A percentile compares a stretch with the other conserved stretches of the same genome.
These are phyloP conservation scores for Penicillium sp. DNA, from an alignment of 2,329 filamentous ascomycete species.

Conservation along the genomic window DNA sequence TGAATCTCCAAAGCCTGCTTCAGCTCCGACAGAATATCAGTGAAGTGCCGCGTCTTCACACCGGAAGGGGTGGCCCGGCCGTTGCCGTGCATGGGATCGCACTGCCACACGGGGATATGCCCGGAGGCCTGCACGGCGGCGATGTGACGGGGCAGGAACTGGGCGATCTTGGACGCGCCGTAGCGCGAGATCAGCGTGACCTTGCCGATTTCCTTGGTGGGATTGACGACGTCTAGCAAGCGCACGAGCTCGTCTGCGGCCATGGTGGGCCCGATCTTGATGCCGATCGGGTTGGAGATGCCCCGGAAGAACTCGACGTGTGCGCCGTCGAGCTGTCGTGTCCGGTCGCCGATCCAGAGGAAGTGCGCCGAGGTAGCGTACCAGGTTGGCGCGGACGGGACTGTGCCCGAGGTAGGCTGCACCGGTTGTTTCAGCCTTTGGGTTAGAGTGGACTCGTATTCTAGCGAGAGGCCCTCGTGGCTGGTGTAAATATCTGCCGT, in stretches of 20 bases:
- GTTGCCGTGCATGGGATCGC: conserved; percentile 96
- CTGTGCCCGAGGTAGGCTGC: conserved; percentile 41
- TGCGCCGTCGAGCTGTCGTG: conserved; percentile 85
- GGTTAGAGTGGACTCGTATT: conserved; percentile 90
- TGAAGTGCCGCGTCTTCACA: conserved; percentile 91
- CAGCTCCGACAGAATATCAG: conserved; percentile 85
- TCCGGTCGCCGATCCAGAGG: conserved; percentile 97
- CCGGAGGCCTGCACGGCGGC: conserved; percentile 80
- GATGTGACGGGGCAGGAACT: conserved; percentile 81
- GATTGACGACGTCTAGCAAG: conserved; percentile 85
- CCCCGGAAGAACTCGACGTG: conserved; percentile 98
- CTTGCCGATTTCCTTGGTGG: conserved; percentile 78
- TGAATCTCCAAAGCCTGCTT: conserved; percentile 82
- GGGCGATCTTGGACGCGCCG: conserved; percentile 74
- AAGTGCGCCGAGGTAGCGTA: conserved; percentile 97
- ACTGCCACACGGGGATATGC: conserved; percentile 88
- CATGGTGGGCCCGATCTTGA: conserved; percentile 93
- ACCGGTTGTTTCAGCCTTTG: conserved; percentile 61
- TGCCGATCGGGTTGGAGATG: conserved; percentile 90
- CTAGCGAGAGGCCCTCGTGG: conserved; percentile 89
- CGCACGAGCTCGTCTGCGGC: conserved; percentile 71
- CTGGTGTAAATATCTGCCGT: conserved; percentile 95
- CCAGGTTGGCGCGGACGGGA: conserved; percentile 55
- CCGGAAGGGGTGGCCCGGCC: conserved; percentile 68
- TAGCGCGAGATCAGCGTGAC: conserved; percentile 96